Conservation (phyloP, 441 rosid species). For the Populus hybrid region DNA sequence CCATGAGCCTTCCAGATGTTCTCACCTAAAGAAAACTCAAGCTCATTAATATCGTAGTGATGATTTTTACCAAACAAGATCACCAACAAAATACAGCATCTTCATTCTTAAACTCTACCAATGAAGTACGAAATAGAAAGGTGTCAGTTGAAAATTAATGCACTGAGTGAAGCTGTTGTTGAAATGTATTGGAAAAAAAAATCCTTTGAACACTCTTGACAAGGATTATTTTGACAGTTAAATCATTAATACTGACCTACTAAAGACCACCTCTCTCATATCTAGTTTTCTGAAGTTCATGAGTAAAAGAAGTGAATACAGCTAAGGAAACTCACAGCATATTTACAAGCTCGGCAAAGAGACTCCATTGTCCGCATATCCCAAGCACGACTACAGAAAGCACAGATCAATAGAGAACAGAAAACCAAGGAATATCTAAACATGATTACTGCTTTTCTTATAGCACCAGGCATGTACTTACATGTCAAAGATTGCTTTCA, state of each 20-base stretch:
- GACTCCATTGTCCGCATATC: no score
- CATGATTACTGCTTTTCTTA: no score
- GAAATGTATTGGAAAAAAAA: background rate
- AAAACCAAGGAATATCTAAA: no score
- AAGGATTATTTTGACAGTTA: conserved; percentile 12
- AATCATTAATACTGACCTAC: background rate
- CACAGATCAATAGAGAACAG: no score
- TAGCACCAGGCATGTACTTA: no score
- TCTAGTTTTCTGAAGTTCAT: no score
- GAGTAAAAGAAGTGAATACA: no score
- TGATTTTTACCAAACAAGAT: conserved; percentile 4
- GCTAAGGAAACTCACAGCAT: no score
- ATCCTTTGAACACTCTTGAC: background rate
- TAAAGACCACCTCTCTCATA: background rate
- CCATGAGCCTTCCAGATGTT: conserved; percentile 95
- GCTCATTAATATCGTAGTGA: conserved; percentile 7
- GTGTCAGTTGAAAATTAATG: background rate
- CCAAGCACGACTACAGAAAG: no score
- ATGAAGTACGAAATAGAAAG: background rate
- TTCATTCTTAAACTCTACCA: background rate
- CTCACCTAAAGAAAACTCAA: conserved; percentile 62
- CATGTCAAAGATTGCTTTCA: no score
- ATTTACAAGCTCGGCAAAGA: no score
- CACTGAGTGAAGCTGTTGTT: background rate
- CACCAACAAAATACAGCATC: background rate